Evolutionary conservation across 73 alveolate species (phyloP), one percentile per base, ranked within the genome.

Genomic region (Diophrys sp.): DNA sequence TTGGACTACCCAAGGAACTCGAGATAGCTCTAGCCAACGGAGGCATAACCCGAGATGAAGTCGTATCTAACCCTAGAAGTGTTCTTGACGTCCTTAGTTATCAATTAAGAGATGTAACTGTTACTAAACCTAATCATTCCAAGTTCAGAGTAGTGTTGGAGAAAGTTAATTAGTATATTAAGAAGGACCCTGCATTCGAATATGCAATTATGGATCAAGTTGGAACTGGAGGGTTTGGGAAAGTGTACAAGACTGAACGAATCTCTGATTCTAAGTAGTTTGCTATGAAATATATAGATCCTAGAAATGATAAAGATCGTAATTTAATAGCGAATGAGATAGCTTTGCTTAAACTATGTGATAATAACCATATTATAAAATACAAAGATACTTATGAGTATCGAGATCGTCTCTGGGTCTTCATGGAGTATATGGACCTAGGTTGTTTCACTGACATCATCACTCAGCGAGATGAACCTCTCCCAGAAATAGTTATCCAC

Each of bases 401-500:
- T 33, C 73, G 31, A 78, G 83, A 71, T 31, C 18, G 89, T 28
- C 53, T 70, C 66, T 81, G 79, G 79, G 14, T 81, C 24, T 33
- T 81, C 33, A 30, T 81, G 71, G 89, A 81, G 27, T 73, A 24
- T 30, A 72, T 81, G 78, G 75, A 74, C 56, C 75, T 67, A 26
- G 89, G 89, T 2, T 74, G 79, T 56, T 68, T 81, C 0, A 81
- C 89, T 25, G 82, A 71, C 31, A 32, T 81, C 14, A 23, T 80
- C 33, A 54, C 69, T 29, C 72, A 70, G 27, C 23, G 54, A 66
- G 70, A 70, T n/a, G 55, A 25, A 71, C 74, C 55, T 23, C 14
- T 80, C 55, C 73, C 84, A 23, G 94, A 87, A 75, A 24, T 23
- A 2, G 66, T 69, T 2, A 76, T 87, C 33, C 54, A 71, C 24